phyloP scores from a whole-genome alignment of 1,284 basidiomycete species.

The Puccinia polysora region DNA sequence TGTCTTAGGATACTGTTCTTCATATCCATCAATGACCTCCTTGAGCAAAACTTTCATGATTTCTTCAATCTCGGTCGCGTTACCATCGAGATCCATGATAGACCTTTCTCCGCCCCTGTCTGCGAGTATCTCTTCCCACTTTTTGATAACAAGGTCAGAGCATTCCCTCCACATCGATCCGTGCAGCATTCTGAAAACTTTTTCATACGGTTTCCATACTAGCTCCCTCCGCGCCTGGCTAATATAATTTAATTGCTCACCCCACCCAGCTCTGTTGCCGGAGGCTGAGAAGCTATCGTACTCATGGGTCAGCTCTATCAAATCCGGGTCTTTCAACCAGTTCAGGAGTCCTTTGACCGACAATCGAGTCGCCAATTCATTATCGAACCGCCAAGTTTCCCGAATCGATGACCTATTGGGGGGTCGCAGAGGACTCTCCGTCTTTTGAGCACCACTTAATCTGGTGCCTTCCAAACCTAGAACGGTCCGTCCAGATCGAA shows the following conservation, averaged over 20 bases:
- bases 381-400: conserved; percentile 33
- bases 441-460: conserved; percentile 30
- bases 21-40: conserved; percentile 22
- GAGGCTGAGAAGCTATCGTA: background rate
- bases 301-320: background rate
- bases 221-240: conserved; percentile 18
- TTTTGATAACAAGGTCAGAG: conserved; percentile 19
- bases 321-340: conserved; percentile 18
- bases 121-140: conserved; percentile 8
- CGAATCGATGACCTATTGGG: conserved; percentile 32
- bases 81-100: background rate
- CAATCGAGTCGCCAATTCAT: conserved; percentile 13
- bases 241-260: conserved; percentile 20
- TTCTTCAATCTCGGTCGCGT: conserved; percentile 2
- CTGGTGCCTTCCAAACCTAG: conserved; percentile 27
- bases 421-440: conserved; percentile 36
- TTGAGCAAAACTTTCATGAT: conserved; percentile 2
- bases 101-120: background rate
- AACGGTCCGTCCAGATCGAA: conserved; percentile 5
- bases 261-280: background rate
- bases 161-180: conserved; percentile 43
- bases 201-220: conserved; percentile 30
- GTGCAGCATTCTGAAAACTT: conserved; percentile 37
- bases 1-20: conserved; percentile 15
- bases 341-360: conserved; percentile 15